Conservation (phyloP, 176 grass and related monocot species). For the Chrysopogon serrulatus region DNA sequence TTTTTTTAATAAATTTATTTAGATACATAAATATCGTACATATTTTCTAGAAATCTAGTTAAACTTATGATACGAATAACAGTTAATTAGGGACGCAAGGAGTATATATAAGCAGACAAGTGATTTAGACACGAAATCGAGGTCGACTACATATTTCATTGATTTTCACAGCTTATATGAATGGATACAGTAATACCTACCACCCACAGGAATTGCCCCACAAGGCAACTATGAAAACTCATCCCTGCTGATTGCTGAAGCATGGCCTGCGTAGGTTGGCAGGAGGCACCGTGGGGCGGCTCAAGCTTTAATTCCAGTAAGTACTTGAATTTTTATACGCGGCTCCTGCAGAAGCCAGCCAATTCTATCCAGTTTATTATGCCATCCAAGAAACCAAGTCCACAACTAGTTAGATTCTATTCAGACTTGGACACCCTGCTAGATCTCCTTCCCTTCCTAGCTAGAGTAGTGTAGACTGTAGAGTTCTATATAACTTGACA, state of each 20-base stretch:
- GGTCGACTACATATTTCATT: too few relatives aligned
- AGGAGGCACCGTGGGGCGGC: neutral
- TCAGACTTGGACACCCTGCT: neutral
- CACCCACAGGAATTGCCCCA: neutral
- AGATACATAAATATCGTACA: too few relatives aligned
- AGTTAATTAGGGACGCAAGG: too few relatives aligned
- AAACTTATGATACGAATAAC: too few relatives aligned
- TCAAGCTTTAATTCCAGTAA: neutral
- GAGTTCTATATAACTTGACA: constrained; percentile 28
- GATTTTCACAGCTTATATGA: neutral
- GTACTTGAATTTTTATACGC: neutral
- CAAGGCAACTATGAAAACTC: neutral
- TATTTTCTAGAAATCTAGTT: too few relatives aligned
- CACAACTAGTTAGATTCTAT: neutral
- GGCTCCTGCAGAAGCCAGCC: constrained; percentile 10
- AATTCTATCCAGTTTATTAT: neutral
- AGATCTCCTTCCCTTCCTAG: neutral
- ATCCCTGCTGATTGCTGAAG: neutral
- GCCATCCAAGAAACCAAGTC: constrained; percentile 7
- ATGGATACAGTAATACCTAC: constrained; percentile 1
- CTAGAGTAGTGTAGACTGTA: too few relatives aligned
- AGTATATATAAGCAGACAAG: too few relatives aligned
- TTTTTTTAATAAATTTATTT: too few relatives aligned
- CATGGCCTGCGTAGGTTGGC: neutral
- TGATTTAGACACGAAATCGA: too few relatives aligned